Base-by-base conservation (phyloP, 371 early-diverging fungal genomes). In the Mortierella sp. region DNA sequence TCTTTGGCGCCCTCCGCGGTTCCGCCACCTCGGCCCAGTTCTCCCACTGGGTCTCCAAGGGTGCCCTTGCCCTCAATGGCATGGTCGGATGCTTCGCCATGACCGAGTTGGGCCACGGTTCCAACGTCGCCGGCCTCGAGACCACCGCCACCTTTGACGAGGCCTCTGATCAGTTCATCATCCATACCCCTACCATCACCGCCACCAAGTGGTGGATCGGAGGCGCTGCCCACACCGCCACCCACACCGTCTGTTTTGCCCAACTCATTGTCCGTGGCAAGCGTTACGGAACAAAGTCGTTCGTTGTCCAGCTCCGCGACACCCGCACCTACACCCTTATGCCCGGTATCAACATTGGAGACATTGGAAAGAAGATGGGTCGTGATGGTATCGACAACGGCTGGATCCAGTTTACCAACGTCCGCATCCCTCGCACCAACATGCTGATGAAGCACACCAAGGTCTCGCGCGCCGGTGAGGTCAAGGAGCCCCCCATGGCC, bases 161-260 rank as follows among this genome's bases (percentile, higher is more conserved):
- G 73, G 91, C 90, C 29, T 81, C 95, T 2, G 95, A 96, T 77
- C 94, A 96, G 84, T 97, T 95, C 75, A 86, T 96, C 72, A 94
- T 98, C 71, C 96, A 97, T 85, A 95, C 97, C 7, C 97, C 97
- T 22, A 91, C 94, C 8, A 77, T 97, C 43, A 96, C 97, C 16
- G 94, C 98, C 39, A 96, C 97, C 73, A 98, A 96, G 89, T 97
- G 97, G 98, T 98, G 98, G 98, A 96, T 97, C 77, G 98, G 98
- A 73, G 97, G 97, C 70, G 94, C 95, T 24, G 90, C 95, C 90
- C 94, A 95, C 73, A 91, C 93, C 43, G 96, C 96, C 67, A 95
- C 96, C 8, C 96, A 96, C 79, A 87, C 93, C 55, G 87, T 94
- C 24, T 95, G 94, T 37, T 93, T 93, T 86, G 96, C 96, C 24